These are phyloP conservation scores for Rossbeevera mucosa DNA, from an alignment of 768 basidiomycete genomes.

Conservation along the genomic window DNA sequence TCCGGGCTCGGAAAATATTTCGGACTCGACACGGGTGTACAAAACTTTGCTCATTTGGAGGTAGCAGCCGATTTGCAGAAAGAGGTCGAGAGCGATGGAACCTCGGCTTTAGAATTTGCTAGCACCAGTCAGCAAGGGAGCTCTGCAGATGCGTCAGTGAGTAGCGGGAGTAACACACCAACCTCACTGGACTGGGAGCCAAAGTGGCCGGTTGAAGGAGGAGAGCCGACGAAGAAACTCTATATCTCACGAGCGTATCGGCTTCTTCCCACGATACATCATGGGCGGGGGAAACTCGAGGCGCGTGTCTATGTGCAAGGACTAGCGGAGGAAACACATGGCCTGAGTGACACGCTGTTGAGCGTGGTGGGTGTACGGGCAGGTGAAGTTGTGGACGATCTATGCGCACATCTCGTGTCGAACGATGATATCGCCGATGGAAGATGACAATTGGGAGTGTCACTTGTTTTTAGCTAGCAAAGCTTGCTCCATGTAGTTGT, in stretches of 20 bases:
- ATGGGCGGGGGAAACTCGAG: conserved; percentile 5
- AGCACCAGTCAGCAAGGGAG: background rate
- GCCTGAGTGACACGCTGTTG: conserved; percentile 42
- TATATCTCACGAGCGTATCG: conserved; percentile 41
- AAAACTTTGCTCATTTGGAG: conserved; percentile 7
- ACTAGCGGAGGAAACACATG: conserved; percentile 35
- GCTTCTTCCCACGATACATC: conserved; percentile 29
- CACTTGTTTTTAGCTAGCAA: background rate
- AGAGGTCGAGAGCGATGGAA: background rate
- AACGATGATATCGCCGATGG: background rate
- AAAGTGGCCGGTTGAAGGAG: conserved; percentile 20
- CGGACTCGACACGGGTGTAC: conserved; percentile 24
- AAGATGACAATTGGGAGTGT: background rate
- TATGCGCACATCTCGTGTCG: conserved; percentile 13
- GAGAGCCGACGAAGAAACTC: conserved; percentile 4
- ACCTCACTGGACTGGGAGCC: conserved; percentile 15
- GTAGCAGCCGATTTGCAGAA: conserved; percentile 5
- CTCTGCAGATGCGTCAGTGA: background rate
- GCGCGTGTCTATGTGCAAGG: conserved; percentile 37
- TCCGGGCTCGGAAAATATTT: conserved; percentile 38
- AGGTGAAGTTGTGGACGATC: conserved; percentile 42
- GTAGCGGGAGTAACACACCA: conserved; percentile 10
- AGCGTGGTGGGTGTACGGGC: conserved; percentile 43
- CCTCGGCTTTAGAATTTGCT: conserved; percentile 5
- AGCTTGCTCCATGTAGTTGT: background rate